Percentiles rank a stretch among this genome's conserved stretches.
Evolutionary conservation across 2,329 filamentous ascomycete genomes (phyloP).

Genomic region (Escovopsis weberi): DNA sequence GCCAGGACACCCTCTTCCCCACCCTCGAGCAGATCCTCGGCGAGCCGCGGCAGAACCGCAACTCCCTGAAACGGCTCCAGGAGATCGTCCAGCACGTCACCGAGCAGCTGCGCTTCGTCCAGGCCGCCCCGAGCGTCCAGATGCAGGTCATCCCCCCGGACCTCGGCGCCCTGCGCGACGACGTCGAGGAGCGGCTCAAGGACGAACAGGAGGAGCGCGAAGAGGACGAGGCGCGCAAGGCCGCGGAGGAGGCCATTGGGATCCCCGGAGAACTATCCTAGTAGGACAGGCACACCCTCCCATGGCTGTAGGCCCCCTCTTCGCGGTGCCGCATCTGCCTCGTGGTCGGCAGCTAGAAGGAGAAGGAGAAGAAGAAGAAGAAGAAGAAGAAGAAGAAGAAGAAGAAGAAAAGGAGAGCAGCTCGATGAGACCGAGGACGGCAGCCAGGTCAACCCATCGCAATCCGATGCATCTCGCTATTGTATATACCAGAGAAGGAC

Average conservation of each 20-base stretch:
- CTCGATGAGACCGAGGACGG: too few relatives aligned
- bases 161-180: constrained; percentile 50
- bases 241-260: constrained; percentile 43
- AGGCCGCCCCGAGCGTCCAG: constrained; percentile 76
- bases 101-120: constrained; percentile 76
- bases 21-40: constrained; percentile 58
- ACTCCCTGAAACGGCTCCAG: constrained; percentile 59
- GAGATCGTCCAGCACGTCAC: constrained; percentile 64
- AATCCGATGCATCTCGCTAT: too few relatives aligned
- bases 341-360: too few relatives aligned
- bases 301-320: background rate
- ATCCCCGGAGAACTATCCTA: constrained; percentile 37
- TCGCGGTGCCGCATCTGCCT: background rate
- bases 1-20: constrained; percentile 76
- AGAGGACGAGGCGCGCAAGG: constrained; percentile 31
- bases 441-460: too few relatives aligned
- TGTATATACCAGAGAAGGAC: too few relatives aligned
- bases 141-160: constrained; percentile 69
- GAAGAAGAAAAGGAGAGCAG: too few relatives aligned
- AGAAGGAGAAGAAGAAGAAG: too few relatives aligned
- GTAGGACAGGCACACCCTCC: background rate
- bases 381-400: too few relatives aligned
- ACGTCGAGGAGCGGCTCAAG: constrained; percentile 52
- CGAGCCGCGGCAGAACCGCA: constrained; percentile 62
- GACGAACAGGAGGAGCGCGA: constrained; percentile 49